These are phyloP conservation scores for Parathielavia hyrcaniae DNA, from an alignment of 495 filamentous ascomycete species.

Conservation along the genomic window DNA sequence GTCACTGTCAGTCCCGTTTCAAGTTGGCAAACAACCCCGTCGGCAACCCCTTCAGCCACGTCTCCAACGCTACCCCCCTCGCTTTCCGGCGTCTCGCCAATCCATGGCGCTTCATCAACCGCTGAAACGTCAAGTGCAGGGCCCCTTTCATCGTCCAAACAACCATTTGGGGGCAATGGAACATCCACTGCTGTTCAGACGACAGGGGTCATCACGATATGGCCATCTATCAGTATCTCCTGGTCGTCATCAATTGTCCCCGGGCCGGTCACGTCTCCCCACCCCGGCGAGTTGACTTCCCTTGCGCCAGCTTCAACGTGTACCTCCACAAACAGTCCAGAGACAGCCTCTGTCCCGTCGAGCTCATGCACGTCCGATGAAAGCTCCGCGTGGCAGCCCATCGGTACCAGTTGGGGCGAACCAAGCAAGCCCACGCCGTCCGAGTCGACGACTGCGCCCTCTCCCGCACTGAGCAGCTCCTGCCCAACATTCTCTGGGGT, in stretches of 20 bases:
- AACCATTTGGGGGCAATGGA: background rate
- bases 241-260: background rate
- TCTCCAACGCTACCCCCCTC: slow-evolving; percentile 23
- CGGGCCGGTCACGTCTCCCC: background rate
- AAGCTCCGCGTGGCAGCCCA: background rate
- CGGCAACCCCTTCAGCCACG: slow-evolving; percentile 7
- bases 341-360: background rate
- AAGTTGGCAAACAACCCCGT: background rate
- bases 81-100: slow-evolving; percentile 19
- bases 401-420: background rate
- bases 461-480: slow-evolving; percentile 4
- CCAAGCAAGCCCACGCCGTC: slow-evolving; percentile 4
- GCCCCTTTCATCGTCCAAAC: background rate
- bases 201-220: slow-evolving; percentile 20
- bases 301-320: background rate
- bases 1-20: slow-evolving; percentile 14
- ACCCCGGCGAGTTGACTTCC: background rate
- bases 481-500: slow-evolving; percentile 5
- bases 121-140: background rate
- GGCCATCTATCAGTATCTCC: slow-evolving; percentile 5
- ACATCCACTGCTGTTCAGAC: slow-evolving; percentile 1
- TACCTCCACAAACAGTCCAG: background rate
- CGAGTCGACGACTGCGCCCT: slow-evolving; percentile 11
- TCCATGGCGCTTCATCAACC: slow-evolving; percentile 9
- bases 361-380: slow-evolving; percentile 13